These are phyloP conservation scores for Wickerhamiella domercqiae DNA, from an alignment of 805 yeast genomes.

Conservation along the genomic window DNA sequence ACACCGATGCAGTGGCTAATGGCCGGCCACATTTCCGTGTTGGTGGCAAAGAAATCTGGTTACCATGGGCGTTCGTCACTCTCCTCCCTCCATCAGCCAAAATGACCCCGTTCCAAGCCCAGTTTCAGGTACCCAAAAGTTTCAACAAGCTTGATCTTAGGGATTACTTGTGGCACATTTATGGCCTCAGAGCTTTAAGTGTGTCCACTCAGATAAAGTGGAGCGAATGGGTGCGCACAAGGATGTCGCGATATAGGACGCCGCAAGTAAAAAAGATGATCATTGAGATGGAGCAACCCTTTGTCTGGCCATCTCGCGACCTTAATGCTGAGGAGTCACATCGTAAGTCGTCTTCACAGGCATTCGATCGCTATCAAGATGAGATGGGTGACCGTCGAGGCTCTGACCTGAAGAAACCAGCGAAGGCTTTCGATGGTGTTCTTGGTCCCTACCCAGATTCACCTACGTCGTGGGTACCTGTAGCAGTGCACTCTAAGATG, in stretches of 20 bases:
- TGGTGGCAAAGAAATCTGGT: slow-evolving; percentile 62
- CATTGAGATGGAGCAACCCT: slow-evolving; percentile 88
- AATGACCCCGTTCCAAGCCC: slow-evolving; percentile 94
- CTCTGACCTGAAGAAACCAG: slow-evolving; percentile 53
- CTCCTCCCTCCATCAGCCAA: slow-evolving; percentile 85
- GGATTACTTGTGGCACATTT: slow-evolving; percentile 80
- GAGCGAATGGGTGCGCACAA: slow-evolving; percentile 48
- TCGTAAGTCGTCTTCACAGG: slow-evolving; percentile 8
- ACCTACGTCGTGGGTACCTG: slow-evolving; percentile 53
- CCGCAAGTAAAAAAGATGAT: slow-evolving; percentile 92
- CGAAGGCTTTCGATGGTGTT: slow-evolving; percentile 61
- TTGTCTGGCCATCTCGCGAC: slow-evolving; percentile 71
- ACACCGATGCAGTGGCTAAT: slow-evolving; percentile 6
- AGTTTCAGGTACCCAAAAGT: slow-evolving; percentile 82
- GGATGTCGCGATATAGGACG: slow-evolving; percentile 53
- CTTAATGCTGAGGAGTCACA: slow-evolving; percentile 25
- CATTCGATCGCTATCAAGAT: slow-evolving; percentile 32
- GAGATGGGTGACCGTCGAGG: slow-evolving; percentile 38
- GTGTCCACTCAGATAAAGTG: slow-evolving; percentile 76
- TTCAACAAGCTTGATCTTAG: slow-evolving; percentile 90
- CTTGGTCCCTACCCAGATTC: slow-evolving; percentile 42
- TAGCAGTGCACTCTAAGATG: slow-evolving; percentile 31
- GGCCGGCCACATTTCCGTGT: slow-evolving; percentile 68
- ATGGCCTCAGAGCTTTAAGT: slow-evolving; percentile 79
- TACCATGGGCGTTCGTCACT: slow-evolving; percentile 74